Evolutionary conservation across 306 rosid genomes (phyloP).

Genomic region (Cajanus cajan): DNA sequence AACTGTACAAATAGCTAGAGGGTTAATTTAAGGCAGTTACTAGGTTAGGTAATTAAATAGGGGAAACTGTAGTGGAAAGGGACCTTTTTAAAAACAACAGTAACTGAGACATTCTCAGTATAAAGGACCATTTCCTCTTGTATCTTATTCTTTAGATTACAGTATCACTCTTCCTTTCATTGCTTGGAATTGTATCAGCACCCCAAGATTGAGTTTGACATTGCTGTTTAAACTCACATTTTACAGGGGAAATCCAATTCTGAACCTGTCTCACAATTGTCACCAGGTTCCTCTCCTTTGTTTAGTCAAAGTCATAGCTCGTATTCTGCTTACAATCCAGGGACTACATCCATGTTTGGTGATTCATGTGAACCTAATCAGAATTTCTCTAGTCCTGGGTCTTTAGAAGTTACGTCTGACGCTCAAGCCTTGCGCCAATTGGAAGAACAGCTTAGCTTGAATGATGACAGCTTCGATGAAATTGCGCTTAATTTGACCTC

Average conservation of each 20-base stretch:
- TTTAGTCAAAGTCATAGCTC: slow-evolving; percentile 46
- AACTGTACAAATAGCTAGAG: neutral
- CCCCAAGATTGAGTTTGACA: slow-evolving; percentile 11
- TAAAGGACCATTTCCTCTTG: neutral
- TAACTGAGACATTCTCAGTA: neutral
- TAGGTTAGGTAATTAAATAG: neutral
- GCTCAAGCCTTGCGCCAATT: slow-evolving; percentile 62
- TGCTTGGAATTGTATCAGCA: neutral
- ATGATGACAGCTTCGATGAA: slow-evolving; percentile 49
- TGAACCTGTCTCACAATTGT: slow-evolving; percentile 41
- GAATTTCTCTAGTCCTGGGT: slow-evolving; percentile 64
- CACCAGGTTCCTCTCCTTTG: slow-evolving; percentile 48
- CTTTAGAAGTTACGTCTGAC: slow-evolving; percentile 67
- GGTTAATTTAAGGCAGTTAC: neutral
- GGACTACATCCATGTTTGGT: slow-evolving; percentile 41
- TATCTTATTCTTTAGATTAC: neutral
- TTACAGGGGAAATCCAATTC: slow-evolving; percentile 63
- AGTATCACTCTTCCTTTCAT: neutral
- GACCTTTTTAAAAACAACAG: neutral
- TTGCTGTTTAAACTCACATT: slow-evolving; percentile 26
- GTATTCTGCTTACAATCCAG: slow-evolving; percentile 42
- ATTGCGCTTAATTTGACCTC: slow-evolving; percentile 29
- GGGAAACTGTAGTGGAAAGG: neutral
- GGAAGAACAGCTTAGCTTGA: slow-evolving; percentile 75
- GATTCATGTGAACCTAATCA: slow-evolving; percentile 57